Evolutionary conservation across 768 basidiomycete species (phyloP), one percentile per base, ranked within the genome.

Genomic region (Suillus lakei): DNA sequence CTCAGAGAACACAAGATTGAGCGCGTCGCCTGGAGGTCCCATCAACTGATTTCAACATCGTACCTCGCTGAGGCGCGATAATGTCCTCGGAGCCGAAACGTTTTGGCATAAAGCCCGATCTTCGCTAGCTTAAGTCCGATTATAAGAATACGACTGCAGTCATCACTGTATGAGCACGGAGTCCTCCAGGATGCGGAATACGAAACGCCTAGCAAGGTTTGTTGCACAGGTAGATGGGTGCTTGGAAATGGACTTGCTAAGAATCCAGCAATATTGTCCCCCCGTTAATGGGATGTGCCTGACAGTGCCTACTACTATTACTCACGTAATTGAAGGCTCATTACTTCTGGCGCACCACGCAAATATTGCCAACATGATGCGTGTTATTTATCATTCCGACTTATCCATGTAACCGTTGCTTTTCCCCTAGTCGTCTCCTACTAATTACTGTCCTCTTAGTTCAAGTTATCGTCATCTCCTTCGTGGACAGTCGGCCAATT

Each of bases 41-140:
- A 39, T 15, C 13, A 39, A 39, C 38, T 12, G 36, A 12, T 38
- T 38, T 2, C 63, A 67, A 73, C 16, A 68, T 60, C 2, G 72
- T 76, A 0, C 65, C 66, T 70, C 26, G 70, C 6, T 4, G 39
- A 13, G n/a, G 77, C 16, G 69, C 71, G 26, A 77, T 78, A 56
- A 65, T 78, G 5, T 70, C 78, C 16, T 68, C 81, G 21, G 55
- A 73, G 26, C 56, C 73, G 21, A 53, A 80, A 16, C 72, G 73
- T 23, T 6, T 41, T 41, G 39, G 6, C 39, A 16, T 41, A 41
- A 41, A 41, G 39, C 39, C 15, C 39, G 39, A 41, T 16, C 39
- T 16, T 34, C 34, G 6, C 34, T 34, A 34, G 15, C 15, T 41
- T 74, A 76, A 34, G 67, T 74, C 26, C 74, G 76, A 75, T 77